Percentiles rank a stretch among this genome's conserved stretches.
Conservation (phyloP, 108 stramenopile genomes). For the Cyclotella baltica region DNA sequence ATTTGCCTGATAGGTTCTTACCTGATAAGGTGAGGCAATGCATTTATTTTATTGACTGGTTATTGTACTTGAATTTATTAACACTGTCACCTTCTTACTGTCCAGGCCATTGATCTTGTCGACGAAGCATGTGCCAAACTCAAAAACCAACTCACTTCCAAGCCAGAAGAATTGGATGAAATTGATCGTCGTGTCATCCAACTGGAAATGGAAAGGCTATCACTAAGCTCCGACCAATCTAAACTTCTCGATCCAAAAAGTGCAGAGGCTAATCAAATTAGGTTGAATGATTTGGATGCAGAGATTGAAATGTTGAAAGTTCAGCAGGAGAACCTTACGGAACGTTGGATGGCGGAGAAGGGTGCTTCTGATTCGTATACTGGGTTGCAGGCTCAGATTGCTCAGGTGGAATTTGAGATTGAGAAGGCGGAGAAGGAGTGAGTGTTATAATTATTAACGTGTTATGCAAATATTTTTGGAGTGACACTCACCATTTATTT, state of each 20-base stretch:
- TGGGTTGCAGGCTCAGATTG: constrained; percentile 89
- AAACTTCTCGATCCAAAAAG: constrained; percentile 36
- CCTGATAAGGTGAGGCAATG: constrained; percentile 74
- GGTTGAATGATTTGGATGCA: constrained; percentile 72
- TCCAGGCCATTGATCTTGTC: constrained; percentile 84
- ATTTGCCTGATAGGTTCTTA: constrained; percentile 95
- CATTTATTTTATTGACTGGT: not conserved
- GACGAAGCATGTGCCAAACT: constrained; percentile 97
- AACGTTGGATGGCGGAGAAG: constrained; percentile 77
- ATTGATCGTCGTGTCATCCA: constrained; percentile 57
- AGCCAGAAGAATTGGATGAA: constrained; percentile 66
- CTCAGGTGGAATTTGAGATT: constrained; percentile 84
- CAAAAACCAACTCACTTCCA: constrained; percentile 87
- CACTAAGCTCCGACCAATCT: constrained; percentile 31
- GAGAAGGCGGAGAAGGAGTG: constrained; percentile 92
- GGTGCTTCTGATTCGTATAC: constrained; percentile 79
- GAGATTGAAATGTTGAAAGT: constrained; percentile 75
- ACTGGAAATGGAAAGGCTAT: constrained; percentile 74
- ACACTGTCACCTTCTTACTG: not conserved
- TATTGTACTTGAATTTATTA: not conserved
- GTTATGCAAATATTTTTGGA: too few relatives aligned
- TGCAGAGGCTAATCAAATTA: constrained; percentile 49
- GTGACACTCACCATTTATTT: too few relatives aligned
- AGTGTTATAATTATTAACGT: too few relatives aligned
- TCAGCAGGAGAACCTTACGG: constrained; percentile 77